Percentiles rank a stretch among this genome's conserved stretches.
phyloP scores from a whole-genome alignment of 1,139 yeast species.

The Saccharomyces hybrid region DNA sequence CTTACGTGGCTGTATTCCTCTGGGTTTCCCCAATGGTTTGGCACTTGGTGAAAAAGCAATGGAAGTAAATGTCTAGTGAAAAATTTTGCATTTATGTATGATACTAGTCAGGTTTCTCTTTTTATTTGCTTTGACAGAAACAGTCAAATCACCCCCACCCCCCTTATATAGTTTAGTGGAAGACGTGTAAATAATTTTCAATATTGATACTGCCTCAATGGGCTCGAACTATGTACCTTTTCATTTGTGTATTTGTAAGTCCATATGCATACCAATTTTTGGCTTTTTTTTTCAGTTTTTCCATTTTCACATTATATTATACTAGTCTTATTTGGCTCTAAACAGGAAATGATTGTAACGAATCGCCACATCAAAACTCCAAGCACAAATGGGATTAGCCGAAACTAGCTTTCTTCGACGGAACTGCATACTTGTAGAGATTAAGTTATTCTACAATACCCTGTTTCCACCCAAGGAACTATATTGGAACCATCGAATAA shows the following conservation, averaged over 20 bases:
- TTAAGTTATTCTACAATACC: constrained; percentile 8
- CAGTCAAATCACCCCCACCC: background rate
- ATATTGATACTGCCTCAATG: background rate
- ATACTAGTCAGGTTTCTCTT: background rate
- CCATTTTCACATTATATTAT: too few species aligned
- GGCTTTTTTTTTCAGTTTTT: background rate
- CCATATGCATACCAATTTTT: background rate
- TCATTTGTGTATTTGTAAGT: background rate
- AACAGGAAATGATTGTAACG: too few species aligned
- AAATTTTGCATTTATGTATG: background rate
- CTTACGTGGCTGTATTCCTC: constrained; percentile 64
- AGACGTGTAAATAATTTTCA: constrained; percentile 6
- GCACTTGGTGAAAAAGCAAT: constrained; percentile 55
- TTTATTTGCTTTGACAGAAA: background rate
- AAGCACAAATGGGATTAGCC: background rate
- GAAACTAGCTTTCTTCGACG: constrained; percentile 3
- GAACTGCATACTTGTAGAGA: constrained; percentile 10
- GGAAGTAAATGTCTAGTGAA: constrained; percentile 30
- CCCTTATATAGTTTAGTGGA: background rate
- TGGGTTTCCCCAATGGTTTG: constrained; percentile 67
- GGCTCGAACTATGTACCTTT: background rate
- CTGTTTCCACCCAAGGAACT: constrained; percentile 8
- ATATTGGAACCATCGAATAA: constrained; percentile 7
- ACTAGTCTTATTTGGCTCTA: too few species aligned
- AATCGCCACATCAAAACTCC: too few species aligned